Conservation (phyloP, 2,329 filamentous ascomycete genomes). For the Ambrosiella cleistominuta region DNA sequence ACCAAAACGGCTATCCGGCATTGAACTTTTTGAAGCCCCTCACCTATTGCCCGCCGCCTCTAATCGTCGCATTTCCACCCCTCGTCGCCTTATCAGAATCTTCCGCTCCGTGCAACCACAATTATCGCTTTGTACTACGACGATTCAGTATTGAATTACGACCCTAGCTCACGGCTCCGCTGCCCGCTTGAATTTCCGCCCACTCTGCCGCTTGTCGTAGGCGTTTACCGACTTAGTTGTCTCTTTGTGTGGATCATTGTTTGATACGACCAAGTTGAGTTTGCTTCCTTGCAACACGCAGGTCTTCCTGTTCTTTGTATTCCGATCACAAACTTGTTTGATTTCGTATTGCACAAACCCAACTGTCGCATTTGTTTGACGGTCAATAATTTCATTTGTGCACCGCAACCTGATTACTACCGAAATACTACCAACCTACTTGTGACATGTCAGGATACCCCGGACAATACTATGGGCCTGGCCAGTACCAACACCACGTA, state of each 20-base stretch:
- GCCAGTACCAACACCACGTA: slow-evolving; percentile 14
- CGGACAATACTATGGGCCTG: slow-evolving; percentile 15
- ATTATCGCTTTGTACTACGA: background rate
- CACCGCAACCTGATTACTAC: background rate
- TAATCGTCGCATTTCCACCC: background rate
- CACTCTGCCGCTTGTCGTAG: background rate
- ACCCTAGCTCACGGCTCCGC: too few species aligned
- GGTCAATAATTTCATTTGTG: background rate
- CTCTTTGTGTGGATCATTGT: too few species aligned
- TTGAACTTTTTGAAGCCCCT: background rate
- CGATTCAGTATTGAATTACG: too few species aligned
- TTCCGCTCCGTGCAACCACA: background rate
- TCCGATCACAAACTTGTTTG: too few species aligned
- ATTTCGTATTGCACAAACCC: too few species aligned
- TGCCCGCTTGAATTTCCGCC: background rate
- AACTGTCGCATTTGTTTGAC: too few species aligned
- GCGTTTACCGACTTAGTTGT: too few species aligned
- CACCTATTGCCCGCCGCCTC: background rate
- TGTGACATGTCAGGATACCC: slow-evolving; percentile 12
- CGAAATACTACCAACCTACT: background rate
- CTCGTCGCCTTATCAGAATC: background rate
- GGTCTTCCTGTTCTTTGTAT: too few species aligned
- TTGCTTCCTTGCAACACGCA: too few species aligned
- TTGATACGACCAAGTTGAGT: too few species aligned
- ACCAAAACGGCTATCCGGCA: background rate